Conservation (phyloP, 2,329 filamentous ascomycete genomes). For the Plenodomus biglobosus region DNA sequence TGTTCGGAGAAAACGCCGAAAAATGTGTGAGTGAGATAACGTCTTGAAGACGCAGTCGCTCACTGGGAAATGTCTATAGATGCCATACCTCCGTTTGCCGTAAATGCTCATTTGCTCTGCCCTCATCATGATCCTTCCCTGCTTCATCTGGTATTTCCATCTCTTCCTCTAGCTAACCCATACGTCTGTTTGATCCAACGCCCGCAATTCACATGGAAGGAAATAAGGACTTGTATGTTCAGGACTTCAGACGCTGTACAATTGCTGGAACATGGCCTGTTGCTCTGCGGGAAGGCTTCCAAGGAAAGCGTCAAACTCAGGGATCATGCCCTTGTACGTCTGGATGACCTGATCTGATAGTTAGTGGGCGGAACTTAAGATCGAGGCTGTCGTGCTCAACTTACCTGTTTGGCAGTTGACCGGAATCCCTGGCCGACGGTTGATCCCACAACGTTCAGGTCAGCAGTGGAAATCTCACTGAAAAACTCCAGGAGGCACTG, state of each 20-base stretch:
- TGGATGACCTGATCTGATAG: constrained; percentile 48
- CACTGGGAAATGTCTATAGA: constrained; percentile 28
- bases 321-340: constrained; percentile 58
- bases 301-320: constrained; percentile 56
- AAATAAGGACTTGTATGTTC: constrained; percentile 10
- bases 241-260: constrained; percentile 43
- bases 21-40: not conserved
- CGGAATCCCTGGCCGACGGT: constrained; percentile 65
- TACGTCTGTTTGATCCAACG: constrained; percentile 26
- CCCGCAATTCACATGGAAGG: constrained; percentile 24
- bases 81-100: constrained; percentile 3
- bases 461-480: constrained; percentile 73
- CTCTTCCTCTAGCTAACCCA: constrained; percentile 23
- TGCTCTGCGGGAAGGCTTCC: constrained; percentile 49
- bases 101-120: constrained; percentile 24
- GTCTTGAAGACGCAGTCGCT: not conserved
- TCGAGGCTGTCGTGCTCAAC: constrained; percentile 26
- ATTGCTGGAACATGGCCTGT: constrained; percentile 47
- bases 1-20: not conserved
- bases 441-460: constrained; percentile 56
- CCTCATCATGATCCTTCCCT: not conserved
- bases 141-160: constrained; percentile 25
- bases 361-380: constrained; percentile 14
- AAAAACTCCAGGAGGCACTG: constrained; percentile 81
- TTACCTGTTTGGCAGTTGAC: constrained; percentile 67